Percentiles rank a stretch among this genome's conserved stretches.
phyloP scores from a whole-genome alignment of 371 early-diverging fungal genomes.

The Mucor circinelloides region DNA sequence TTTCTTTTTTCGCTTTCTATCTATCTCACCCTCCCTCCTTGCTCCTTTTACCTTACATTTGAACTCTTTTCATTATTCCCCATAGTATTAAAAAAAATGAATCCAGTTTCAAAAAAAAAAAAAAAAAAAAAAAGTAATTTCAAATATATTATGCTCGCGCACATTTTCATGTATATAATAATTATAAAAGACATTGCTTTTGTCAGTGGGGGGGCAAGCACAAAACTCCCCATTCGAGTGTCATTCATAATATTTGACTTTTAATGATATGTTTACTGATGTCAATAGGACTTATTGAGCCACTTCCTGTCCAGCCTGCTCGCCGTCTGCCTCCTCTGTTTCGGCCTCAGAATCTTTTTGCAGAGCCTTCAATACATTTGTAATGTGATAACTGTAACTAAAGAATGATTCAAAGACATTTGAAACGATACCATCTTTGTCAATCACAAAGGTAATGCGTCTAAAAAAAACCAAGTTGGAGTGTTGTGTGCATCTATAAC shows the following conservation, averaged over 20 bases:
- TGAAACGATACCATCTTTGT: constrained; percentile 29
- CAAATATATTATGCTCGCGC: not conserved
- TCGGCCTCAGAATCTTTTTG: constrained; percentile 5
- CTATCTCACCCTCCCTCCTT: not conserved
- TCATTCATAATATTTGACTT: too few relatives aligned
- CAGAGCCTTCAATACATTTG: constrained; percentile 25
- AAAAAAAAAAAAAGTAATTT: too few relatives aligned
- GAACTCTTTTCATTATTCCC: not conserved
- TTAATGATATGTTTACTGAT: too few relatives aligned
- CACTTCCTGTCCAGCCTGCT: too few relatives aligned
- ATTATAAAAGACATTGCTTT: not conserved
- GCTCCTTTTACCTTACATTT: not conserved
- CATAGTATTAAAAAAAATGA: not conserved
- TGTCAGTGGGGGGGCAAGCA: too few relatives aligned
- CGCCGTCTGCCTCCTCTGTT: too few relatives aligned
- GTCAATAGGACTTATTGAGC: too few relatives aligned
- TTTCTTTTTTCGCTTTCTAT: constrained; percentile 1
- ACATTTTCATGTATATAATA: not conserved
- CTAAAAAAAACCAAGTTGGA: constrained; percentile 10
- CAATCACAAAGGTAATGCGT: constrained; percentile 36
- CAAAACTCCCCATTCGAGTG: too few relatives aligned
- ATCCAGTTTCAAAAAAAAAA: not conserved
- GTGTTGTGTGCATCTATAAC: not conserved
- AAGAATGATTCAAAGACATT: constrained; percentile 37
- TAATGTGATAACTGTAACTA: constrained; percentile 30